Evolutionary conservation across 192 early-diverging fungal species (phyloP), one percentile per base, ranked within the genome.

Genomic region (Geosiphon pyriformis): DNA sequence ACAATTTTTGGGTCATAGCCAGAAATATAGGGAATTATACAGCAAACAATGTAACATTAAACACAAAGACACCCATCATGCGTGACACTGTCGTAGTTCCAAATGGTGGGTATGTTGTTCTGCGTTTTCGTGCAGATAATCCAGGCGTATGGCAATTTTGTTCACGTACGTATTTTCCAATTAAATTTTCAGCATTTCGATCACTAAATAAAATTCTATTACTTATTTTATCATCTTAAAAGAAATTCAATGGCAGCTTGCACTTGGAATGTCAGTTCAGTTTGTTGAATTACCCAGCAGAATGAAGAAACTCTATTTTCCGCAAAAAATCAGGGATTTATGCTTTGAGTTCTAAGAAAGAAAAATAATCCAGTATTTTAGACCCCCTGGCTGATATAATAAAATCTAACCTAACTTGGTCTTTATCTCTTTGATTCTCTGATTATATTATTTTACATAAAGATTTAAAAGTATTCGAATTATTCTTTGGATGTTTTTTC

Each of bases 61-160:
- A 76, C 37, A 65, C 74, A 20, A 56, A 79, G 22, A 86, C 84
- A 55, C 91, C 92, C 2, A 61, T 84, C 12, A 79, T 84, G 17
- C 85, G 93, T 67, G 93, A 95, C 69, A 89, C 87, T 3, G 80
- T 93, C n/a, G 71, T 78, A 4, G 79, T 93, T 3, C 87, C 87
- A 35, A 4, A 15, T n/a, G 30, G 25, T 37, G 66, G 71, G 26
- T 72, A 37, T 22, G 12, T 26, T 12, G 23, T 56, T n/a, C 33
- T 70, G n/a, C 31, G 60, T 12, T 58, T 55, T 47, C 2, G 2
- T 31, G 32, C 15, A 35, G 71, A 78, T 33, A 72, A 68, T 50
- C 68, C 71, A 12, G 71, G 71, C 2, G 25, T 70, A 58, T 72
- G 71, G 71, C 18, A 23, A 1, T 52, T 72, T 11, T 59, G 69